phyloP scores from a whole-genome alignment of 2,329 filamentous ascomycete species.

The Aspergillus felis region DNA sequence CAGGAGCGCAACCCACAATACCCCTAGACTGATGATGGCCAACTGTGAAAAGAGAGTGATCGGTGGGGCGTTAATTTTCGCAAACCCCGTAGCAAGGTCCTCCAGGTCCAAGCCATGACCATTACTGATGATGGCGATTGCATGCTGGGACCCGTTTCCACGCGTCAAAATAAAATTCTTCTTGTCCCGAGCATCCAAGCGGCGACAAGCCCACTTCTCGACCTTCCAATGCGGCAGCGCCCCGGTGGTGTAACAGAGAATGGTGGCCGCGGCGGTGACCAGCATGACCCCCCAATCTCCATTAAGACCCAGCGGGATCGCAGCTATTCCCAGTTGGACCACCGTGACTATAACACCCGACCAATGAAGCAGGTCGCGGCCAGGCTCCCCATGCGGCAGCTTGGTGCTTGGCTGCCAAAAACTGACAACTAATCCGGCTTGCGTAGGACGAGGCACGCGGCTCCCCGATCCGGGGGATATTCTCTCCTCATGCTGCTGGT shows the following conservation, averaged over 20 bases:
- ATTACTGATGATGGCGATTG: slow-evolving; percentile 36
- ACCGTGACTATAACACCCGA: slow-evolving; percentile 18
- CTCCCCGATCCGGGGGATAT: not conserved
- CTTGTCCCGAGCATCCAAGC: slow-evolving; percentile 10
- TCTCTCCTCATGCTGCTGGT: not conserved
- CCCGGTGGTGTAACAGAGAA: slow-evolving; percentile 34
- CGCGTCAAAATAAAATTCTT: slow-evolving; percentile 35
- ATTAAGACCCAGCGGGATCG: slow-evolving; percentile 28
- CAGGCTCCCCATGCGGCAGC: slow-evolving; percentile 4
- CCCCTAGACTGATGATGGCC: slow-evolving; percentile 21
- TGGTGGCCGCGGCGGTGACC: slow-evolving; percentile 36
- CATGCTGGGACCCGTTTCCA: slow-evolving; percentile 42
- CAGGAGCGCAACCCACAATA: slow-evolving; percentile 41
- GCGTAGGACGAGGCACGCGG: slow-evolving; percentile 16
- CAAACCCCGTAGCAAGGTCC: slow-evolving; percentile 33
- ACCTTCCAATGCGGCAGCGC: slow-evolving; percentile 40
- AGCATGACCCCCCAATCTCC: slow-evolving; percentile 41
- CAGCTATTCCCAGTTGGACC: slow-evolving; percentile 30
- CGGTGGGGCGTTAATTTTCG: slow-evolving; percentile 9
- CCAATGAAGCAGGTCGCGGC: slow-evolving; percentile 23
- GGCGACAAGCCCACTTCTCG: slow-evolving; percentile 44
- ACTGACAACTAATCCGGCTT: slow-evolving; percentile 5
- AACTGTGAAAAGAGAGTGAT: slow-evolving; percentile 14
- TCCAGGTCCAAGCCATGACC: slow-evolving; percentile 40
- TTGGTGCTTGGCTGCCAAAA: not conserved